Evolutionary conservation across 2,329 filamentous ascomycete species (phyloP), one percentile per base, ranked within the genome.

Genomic region (Chaetomiaceae sp.): DNA sequence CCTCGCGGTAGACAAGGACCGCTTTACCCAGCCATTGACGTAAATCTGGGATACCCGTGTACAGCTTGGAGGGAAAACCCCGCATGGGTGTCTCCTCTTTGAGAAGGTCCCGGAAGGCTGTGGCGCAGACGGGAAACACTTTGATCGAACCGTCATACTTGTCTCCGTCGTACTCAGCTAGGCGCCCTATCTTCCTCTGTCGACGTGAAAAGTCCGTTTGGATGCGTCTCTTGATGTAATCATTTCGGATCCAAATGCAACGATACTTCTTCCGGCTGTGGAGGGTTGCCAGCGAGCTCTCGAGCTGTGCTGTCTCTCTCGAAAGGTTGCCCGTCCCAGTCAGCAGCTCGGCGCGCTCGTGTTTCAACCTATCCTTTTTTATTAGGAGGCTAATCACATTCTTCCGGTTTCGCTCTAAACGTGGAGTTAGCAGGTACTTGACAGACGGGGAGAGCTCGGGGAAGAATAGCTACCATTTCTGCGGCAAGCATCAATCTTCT

Each of bases 111-210:
- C 47, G 21, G 25, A 51, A 57, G 0, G 53, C 55, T 1, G 19
- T 19, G 31, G 53, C 44, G 3, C 14, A 53, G 16, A 57, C 53
- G 2, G 55, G 55, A 14, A 55, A 50, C 3, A 55, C 41, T 4
- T 51, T 38, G 4, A 54, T 37, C 0, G 44, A 37, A 2, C 50
- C 43, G 12, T 50, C 49, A 35, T 52, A 48, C 27, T 33, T 33
- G 1, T 35, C 5, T 3, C 27, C 17, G 17, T 42, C 20, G n/a
- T 44, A 3, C 30, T 25, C 16, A 4, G n/a, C 30, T 3, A 39
- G 23, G 20, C 44, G 19, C n/a, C 13, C 7, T 16, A 50, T 41
- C 14, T 43, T 48, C 17, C 23, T 41, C 19, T 54, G 54, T 6
- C 50, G 49, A 2, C 25, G 33, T 14, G 33, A 9, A 14, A 53